Conservation (phyloP, 106 monocot genomes). For the Amphibolis antarctica region DNA sequence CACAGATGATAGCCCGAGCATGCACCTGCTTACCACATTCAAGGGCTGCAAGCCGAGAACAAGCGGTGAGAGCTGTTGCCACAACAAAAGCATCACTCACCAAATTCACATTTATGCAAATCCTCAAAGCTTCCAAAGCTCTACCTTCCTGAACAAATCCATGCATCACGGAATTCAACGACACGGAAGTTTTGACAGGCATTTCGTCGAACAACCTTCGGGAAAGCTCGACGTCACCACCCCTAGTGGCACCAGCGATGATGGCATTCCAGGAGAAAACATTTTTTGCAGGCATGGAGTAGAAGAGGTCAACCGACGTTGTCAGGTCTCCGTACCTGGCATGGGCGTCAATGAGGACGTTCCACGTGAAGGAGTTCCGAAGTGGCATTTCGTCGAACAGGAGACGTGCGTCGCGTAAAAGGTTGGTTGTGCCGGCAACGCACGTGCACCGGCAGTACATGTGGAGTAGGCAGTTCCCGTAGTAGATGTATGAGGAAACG, state of each 20-base stretch:
- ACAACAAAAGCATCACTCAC: constrained; percentile 42
- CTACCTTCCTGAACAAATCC: constrained; percentile 26
- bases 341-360: constrained; percentile 40
- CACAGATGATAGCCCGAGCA: constrained; percentile 19
- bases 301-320: constrained; percentile 22
- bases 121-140: constrained; percentile 26
- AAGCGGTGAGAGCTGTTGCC: constrained; percentile 49
- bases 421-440: background rate
- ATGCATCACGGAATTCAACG: constrained; percentile 45
- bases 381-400: constrained; percentile 58
- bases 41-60: constrained; percentile 21
- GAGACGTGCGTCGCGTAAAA: constrained; percentile 12
- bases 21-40: constrained; percentile 46
- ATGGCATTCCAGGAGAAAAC: constrained; percentile 41
- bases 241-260: constrained; percentile 23
- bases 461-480: constrained; percentile 50
- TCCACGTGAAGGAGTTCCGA: constrained; percentile 56
- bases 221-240: constrained; percentile 28
- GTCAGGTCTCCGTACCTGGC: constrained; percentile 12
- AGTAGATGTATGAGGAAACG: constrained; percentile 23
- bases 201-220: constrained; percentile 45
- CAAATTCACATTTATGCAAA: constrained; percentile 22
- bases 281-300: constrained; percentile 35
- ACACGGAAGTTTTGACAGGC: constrained; percentile 32
- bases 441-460: constrained; percentile 18